Percentiles rank a stretch among this genome's conserved stretches.
phyloP scores from a whole-genome alignment of 1,139 yeast species.

The Zygosaccharomyces pseudobailii region DNA sequence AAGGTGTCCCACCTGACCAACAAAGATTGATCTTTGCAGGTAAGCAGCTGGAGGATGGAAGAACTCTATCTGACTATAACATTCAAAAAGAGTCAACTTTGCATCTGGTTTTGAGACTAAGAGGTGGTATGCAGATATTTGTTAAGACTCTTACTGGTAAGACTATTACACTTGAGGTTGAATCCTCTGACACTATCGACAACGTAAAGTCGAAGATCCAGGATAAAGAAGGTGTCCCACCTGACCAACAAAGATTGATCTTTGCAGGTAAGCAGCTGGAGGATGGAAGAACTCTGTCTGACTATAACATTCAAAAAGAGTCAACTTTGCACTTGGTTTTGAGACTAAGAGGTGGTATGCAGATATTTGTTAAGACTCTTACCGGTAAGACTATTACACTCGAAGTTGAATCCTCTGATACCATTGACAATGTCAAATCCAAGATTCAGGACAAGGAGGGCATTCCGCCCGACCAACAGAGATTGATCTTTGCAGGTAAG shows the following conservation, averaged over 20 bases:
- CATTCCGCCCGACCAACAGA: slow-evolving; percentile 97
- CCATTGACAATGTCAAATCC: slow-evolving; percentile 83
- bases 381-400: slow-evolving; percentile 69
- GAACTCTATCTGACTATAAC: slow-evolving; percentile 63
- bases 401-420: slow-evolving; percentile 68
- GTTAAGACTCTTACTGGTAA: slow-evolving; percentile 64
- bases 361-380: slow-evolving; percentile 54
- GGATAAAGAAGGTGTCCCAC: slow-evolving; percentile 98
- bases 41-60: slow-evolving; percentile 78
- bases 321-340: slow-evolving; percentile 54
- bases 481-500: slow-evolving; percentile 98
- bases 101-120: slow-evolving; percentile 52
- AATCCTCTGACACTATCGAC: slow-evolving; percentile 68
- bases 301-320: slow-evolving; percentile 64
- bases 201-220: slow-evolving; percentile 96
- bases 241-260: slow-evolving; percentile 97
- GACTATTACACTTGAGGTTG: slow-evolving; percentile 66
- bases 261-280: slow-evolving; percentile 95
- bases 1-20: slow-evolving; percentile 98
- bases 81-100: slow-evolving; percentile 62
- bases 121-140: slow-evolving; percentile 66
- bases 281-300: slow-evolving; percentile 63
- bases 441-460: slow-evolving; percentile 99
- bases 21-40: slow-evolving; percentile 98
- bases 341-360: slow-evolving; percentile 67